Base-by-base conservation (phyloP, 2,329 filamentous ascomycete genomes). In the Chaetomiaceae sp. region DNA sequence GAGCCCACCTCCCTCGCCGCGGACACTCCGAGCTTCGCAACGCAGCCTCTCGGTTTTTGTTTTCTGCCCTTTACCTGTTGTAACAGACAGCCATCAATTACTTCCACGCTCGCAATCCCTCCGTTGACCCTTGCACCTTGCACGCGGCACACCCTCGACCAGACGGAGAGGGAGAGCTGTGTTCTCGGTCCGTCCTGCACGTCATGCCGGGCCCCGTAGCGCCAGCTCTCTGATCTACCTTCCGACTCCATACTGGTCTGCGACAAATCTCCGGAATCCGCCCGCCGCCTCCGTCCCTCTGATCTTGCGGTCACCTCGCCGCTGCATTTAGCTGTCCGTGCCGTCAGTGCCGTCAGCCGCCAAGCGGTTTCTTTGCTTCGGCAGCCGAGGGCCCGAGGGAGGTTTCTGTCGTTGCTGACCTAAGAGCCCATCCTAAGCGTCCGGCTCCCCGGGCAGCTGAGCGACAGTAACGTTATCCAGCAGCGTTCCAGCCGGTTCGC, bases 1-100 rank as follows among this genome's bases (percentile, higher is more conserved):
- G 53, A 51, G 49, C 51, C 48, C 54, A 49, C 54, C 43, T 54
- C 55, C 54, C 55, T 50, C 50, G 45, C 45, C 42, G 52, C 46
- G 47, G n/a, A 41, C 43, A 34, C 52, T 49, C 54, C 52, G 47
- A 45, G 47, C 36, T 54, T 53, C 52, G 47, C 42, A 40, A 40
- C 52, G 20, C 45, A 48, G 29, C 42, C 49, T 39, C 50, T 30
- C 38, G 32, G 46, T 39, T 40, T 43, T 45, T 38, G 38, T 11
- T 36, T 50, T 19, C 26, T 20, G 9, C 12, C 19, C 22, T 38
- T 42, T 32, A 30, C 29, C 43, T 24, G 22, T 24, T 24, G 9
- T 9, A 24, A n/a, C n/a, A n/a, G n/a, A n/a, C n/a, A n/a, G n/a
- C n/a, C n/a, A n/a, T n/a, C n/a, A n/a, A n/a, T n/a, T n/a, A n/a